phyloP scores from a whole-genome alignment of 805 yeast genomes.

The Monosporozyma yasuniensis region DNA sequence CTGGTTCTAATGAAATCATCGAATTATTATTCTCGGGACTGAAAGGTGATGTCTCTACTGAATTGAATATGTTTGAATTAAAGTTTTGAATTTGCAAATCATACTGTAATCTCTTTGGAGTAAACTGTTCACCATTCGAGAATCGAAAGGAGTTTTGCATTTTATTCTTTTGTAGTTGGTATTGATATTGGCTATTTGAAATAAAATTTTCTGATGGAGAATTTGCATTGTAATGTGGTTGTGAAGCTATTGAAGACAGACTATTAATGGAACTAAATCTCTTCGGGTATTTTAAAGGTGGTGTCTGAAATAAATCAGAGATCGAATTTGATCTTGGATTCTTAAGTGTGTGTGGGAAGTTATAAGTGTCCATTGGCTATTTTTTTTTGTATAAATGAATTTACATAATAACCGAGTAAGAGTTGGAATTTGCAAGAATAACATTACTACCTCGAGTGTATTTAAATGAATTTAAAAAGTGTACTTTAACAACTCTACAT shows the following conservation, averaged over 20 bases:
- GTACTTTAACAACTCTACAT: too few relatives aligned
- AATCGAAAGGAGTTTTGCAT: conserved; percentile 26
- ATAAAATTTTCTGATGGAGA: not conserved
- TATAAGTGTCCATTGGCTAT: not conserved
- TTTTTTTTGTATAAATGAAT: too few relatives aligned
- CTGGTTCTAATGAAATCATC: not conserved
- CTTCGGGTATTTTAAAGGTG: not conserved
- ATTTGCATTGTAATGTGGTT: not conserved
- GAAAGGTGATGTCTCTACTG: not conserved
- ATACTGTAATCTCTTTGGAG: conserved; percentile 12
- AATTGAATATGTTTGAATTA: not conserved
- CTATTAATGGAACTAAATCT: not conserved
- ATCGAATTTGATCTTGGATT: conserved; percentile 7
- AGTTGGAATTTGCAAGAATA: too few relatives aligned
- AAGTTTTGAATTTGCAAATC: not conserved
- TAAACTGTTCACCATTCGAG: conserved; percentile 29
- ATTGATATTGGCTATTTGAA: conserved; percentile 11
- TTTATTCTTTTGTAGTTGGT: conserved; percentile 22
- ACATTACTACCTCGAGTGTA: too few relatives aligned
- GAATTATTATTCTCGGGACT: not conserved
- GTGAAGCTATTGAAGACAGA: not conserved
- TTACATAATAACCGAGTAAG: too few relatives aligned
- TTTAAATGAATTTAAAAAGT: too few relatives aligned
- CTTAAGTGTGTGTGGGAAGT: not conserved
- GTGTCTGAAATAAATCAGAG: not conserved